Evolutionary conservation across 1,284 basidiomycete species (phyloP), one percentile per base, ranked within the genome.

Genomic region (Marasmius fiardii): DNA sequence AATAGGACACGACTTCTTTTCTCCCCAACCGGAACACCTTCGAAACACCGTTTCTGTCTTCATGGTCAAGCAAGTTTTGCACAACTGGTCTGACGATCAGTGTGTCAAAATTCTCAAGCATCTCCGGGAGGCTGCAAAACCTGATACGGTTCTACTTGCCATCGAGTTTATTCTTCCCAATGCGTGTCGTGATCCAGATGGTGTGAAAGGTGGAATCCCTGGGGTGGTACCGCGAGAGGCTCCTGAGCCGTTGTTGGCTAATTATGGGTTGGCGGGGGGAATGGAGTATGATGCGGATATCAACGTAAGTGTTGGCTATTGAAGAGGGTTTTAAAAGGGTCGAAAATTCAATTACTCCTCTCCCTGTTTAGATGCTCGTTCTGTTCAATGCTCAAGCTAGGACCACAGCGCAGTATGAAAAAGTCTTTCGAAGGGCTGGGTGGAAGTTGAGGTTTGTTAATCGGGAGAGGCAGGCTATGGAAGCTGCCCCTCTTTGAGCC

Each of bases 201-300:
- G 45, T 1, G 23, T 50, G 3, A 47, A 26, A 34, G 43, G 16
- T 33, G n/a, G 33, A 21, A 31, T 20, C 10, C 52, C 56, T 14
- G 47, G 41, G 10, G 41, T 18, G 10, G 35, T 34, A 21, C 43
- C 55, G 18, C 35, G 44, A 16, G 55, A 58, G 21, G 63, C 62
- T 3, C 65, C 66, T 0, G 49, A 51, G 8, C 64, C 65, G 12
- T 55, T 66, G 11, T 51, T 67, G 1, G 57, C 61, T 12, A 67
- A 66, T 43, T 60, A 58, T 44, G 65, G 65, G 8, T 54, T 60
- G 8, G 57, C 58, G 24, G 61, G 58, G 31, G 61, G 60, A 18
- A 62, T 62, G 57, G 57, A 53, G 26, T 63, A 65, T 28, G 48
- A 60, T 39, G 37, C 60, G 12, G 64, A 67, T 52, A 58, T 65